phyloP scores from a whole-genome alignment of 2,329 filamentous ascomycete genomes.

The Fusarium piperis region DNA sequence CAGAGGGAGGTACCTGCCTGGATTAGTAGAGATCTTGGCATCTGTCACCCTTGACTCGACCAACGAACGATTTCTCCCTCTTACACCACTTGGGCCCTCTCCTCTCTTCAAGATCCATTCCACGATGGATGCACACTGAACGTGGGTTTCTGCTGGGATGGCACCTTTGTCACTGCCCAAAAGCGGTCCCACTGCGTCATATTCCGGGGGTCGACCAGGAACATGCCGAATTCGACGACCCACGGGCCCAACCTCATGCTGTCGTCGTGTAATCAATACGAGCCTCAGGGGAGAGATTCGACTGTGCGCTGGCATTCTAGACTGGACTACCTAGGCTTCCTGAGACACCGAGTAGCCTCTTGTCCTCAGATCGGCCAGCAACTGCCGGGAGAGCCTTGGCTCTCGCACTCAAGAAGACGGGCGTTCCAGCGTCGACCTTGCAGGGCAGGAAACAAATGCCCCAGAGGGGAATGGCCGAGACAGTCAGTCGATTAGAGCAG shows the following conservation, averaged over 20 bases:
- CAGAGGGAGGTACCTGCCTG: neutral
- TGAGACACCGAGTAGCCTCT: neutral
- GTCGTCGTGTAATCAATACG: neutral
- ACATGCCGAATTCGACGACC: neutral
- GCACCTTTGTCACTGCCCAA: neutral
- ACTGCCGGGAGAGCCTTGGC: neutral
- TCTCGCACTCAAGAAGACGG: neutral
- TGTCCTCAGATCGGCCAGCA: neutral
- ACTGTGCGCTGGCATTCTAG: neutral
- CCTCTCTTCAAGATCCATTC: neutral
- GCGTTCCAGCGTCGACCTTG: neutral
- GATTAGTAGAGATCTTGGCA: neutral
- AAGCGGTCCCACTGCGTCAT: conserved; percentile 8
- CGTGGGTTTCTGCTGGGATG: neutral
- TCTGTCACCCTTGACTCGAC: neutral
- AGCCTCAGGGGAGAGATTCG: neutral
- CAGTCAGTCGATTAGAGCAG: neutral
- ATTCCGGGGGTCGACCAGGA: neutral
- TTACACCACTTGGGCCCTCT: neutral
- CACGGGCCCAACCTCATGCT: neutral
- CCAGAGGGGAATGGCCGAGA: neutral
- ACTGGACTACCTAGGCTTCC: neutral
- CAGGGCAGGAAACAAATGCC: neutral
- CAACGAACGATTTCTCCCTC: neutral
- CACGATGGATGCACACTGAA: neutral